phyloP scores from a whole-genome alignment of 805 yeast species.

The Suhomyces emberorum region DNA sequence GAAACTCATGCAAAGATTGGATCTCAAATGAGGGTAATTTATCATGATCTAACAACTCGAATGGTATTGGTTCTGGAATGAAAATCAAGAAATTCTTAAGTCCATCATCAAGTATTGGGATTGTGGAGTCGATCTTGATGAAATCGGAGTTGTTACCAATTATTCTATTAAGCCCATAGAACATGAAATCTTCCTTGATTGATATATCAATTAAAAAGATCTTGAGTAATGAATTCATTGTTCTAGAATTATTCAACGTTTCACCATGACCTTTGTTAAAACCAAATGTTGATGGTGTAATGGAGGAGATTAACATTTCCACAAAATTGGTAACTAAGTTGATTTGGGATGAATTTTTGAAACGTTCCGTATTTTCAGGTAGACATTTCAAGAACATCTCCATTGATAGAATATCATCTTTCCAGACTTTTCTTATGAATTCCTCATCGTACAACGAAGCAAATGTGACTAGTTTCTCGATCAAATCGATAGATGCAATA shows the following conservation, averaged over 20 bases:
- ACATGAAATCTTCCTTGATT: constrained; percentile 36
- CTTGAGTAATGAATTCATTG: constrained; percentile 30
- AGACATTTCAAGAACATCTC: constrained; percentile 39
- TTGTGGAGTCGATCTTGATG: constrained; percentile 38
- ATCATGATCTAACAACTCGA: constrained; percentile 10
- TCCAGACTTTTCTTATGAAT: constrained; percentile 19
- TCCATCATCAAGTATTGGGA: constrained; percentile 30
- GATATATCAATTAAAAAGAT: constrained; percentile 42
- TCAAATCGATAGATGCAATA: constrained; percentile 51
- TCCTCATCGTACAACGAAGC: constrained; percentile 22
- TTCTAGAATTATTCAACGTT: constrained; percentile 6
- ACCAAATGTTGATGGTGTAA: constrained; percentile 30
- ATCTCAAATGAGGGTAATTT: constrained; percentile 13
- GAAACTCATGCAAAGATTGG: constrained; percentile 40
- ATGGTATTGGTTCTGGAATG: constrained; percentile 29
- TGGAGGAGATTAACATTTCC: constrained; percentile 49
- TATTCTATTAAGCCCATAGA: constrained; percentile 53
- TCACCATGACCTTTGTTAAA: constrained; percentile 11
- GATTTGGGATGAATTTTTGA: constrained; percentile 37
- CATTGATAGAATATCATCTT: constrained; percentile 26
- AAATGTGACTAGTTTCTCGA: constrained; percentile 44
- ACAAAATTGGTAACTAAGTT: constrained; percentile 50
- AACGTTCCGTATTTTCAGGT: constrained; percentile 47
- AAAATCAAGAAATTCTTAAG: constrained; percentile 20
- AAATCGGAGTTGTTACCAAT: constrained; percentile 51